phyloP scores from a whole-genome alignment of 2,329 filamentous ascomycete species.

The Cladosporium sp. region DNA sequence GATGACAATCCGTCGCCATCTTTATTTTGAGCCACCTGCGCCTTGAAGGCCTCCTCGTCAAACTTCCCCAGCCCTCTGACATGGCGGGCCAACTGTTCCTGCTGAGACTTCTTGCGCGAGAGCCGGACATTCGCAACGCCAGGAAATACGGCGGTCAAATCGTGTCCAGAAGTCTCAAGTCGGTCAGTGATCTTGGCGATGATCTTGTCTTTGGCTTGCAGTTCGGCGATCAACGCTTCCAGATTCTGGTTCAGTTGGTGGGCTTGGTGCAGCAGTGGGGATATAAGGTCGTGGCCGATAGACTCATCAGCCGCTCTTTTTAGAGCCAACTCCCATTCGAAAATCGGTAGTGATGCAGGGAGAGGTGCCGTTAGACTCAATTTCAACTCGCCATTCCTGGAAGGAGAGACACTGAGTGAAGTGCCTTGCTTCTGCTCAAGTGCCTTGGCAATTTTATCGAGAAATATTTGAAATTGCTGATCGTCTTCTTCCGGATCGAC shows the following conservation, averaged over 20 bases:
- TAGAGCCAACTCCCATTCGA: conserved; percentile 62
- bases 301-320: conserved; percentile 33
- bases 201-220: conserved; percentile 54
- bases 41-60: conserved; percentile 40
- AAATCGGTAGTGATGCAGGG: conserved; percentile 54
- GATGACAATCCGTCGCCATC: not conserved
- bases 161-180: conserved; percentile 50
- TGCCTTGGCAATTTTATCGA: conserved; percentile 55
- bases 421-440: conserved; percentile 35
- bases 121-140: conserved; percentile 42
- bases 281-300: conserved; percentile 46
- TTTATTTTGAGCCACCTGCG: not conserved
- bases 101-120: conserved; percentile 38
- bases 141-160: conserved; percentile 53
- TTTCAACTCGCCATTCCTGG: conserved; percentile 29
- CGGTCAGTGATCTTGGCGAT: conserved; percentile 54
- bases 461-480: conserved; percentile 60
- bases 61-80: conserved; percentile 52
- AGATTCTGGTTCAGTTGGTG: conserved; percentile 44
- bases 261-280: conserved; percentile 48
- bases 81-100: conserved; percentile 45
- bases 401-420: conserved; percentile 26
- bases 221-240: conserved; percentile 41
- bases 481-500: conserved; percentile 67
- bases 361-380: conserved; percentile 56